Conservation (phyloP, 1,139 yeast genomes). For the Blastobotrys serpentis region DNA sequence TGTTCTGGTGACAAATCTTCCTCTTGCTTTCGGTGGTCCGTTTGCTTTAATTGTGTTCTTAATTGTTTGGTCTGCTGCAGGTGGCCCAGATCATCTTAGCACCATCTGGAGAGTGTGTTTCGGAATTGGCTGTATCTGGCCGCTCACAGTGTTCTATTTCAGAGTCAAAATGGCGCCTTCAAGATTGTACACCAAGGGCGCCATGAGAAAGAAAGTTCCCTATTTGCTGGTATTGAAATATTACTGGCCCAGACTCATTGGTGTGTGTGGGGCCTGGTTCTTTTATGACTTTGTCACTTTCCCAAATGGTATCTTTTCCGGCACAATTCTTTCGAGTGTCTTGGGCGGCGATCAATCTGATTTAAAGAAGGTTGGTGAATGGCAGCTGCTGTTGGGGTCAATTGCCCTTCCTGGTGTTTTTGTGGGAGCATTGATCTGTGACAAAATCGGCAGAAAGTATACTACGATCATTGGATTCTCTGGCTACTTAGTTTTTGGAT, state of each 20-base stretch:
- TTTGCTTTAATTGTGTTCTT: constrained; percentile 66
- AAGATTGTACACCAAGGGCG: constrained; percentile 52
- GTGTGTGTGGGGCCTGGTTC: constrained; percentile 63
- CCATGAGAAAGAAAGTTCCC: constrained; percentile 54
- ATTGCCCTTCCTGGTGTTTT: constrained; percentile 60
- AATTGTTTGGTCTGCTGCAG: constrained; percentile 62
- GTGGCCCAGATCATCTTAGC: constrained; percentile 43
- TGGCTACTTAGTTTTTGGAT: constrained; percentile 60
- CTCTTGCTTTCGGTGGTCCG: constrained; percentile 74
- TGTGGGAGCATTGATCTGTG: constrained; percentile 55
- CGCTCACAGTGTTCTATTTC: constrained; percentile 68
- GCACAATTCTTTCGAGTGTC: constrained; percentile 48
- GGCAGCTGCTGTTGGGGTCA: constrained; percentile 55
- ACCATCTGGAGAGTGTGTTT: constrained; percentile 75
- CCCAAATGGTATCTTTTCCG: constrained; percentile 61
- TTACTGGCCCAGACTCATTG: constrained; percentile 56
- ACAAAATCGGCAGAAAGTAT: constrained; percentile 55
- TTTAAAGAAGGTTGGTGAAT: constrained; percentile 52
- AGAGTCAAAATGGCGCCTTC: constrained; percentile 71
- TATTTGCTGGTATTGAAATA: constrained; percentile 51
- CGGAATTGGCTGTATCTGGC: constrained; percentile 76
- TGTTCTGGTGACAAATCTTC: constrained; percentile 66
- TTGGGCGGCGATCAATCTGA: constrained; percentile 44
- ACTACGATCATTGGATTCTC: constrained; percentile 58
- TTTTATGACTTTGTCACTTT: constrained; percentile 64